Percentiles rank a stretch among this genome's conserved stretches.
phyloP scores from a whole-genome alignment of 305 asterid species.

The Fraxinus paxiana region DNA sequence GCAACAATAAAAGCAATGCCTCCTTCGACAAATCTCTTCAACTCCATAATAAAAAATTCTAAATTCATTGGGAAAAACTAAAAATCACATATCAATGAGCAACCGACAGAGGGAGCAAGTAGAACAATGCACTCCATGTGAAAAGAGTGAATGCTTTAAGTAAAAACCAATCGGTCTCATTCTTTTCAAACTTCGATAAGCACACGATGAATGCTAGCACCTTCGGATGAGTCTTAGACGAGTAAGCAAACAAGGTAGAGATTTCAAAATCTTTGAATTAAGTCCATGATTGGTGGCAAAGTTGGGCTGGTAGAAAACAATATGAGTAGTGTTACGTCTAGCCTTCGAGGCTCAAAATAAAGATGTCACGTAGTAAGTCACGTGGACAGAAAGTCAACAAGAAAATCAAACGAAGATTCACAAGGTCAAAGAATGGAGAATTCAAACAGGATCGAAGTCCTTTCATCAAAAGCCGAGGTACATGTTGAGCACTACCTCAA shows the following conservation, averaged over 20 bases:
- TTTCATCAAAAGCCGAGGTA: too few relatives aligned
- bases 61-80: neutral
- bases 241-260: slow-evolving; percentile 47
- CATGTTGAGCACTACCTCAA: too few relatives aligned
- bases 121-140: slow-evolving; percentile 69
- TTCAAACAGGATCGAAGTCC: too few relatives aligned
- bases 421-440: too few relatives aligned
- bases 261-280: slow-evolving; percentile 43
- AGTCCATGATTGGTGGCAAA: slow-evolving; percentile 40
- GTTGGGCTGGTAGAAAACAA: slow-evolving; percentile 35
- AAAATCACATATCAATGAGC: slow-evolving; percentile 35
- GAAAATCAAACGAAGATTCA: too few relatives aligned
- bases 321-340: slow-evolving; percentile 26
- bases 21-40: slow-evolving; percentile 84
- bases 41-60: slow-evolving; percentile 40
- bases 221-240: slow-evolving; percentile 31
- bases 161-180: slow-evolving; percentile 46
- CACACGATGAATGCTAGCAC: slow-evolving; percentile 63
- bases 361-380: too few relatives aligned
- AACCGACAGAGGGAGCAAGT: slow-evolving; percentile 84
- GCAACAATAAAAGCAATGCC: slow-evolving; percentile 87
- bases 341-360: too few relatives aligned
- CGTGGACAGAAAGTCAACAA: too few relatives aligned
- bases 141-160: slow-evolving; percentile 61
- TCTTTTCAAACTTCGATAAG: slow-evolving; percentile 59